These are phyloP conservation scores for Exophiala bonariae DNA, from an alignment of 2,329 filamentous ascomycete genomes.

Conservation along the genomic window DNA sequence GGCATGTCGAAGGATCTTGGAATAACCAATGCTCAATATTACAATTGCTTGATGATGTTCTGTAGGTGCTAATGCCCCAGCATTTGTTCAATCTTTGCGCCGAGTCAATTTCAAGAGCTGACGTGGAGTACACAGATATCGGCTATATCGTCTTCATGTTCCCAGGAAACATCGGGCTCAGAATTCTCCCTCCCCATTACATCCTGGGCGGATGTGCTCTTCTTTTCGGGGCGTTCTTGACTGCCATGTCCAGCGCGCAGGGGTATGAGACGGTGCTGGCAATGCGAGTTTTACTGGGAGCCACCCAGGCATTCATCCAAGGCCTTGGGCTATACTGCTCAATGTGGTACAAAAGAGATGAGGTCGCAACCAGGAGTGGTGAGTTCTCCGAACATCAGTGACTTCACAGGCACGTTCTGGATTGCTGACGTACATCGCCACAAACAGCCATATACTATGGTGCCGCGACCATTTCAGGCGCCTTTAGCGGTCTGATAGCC, in stretches of 20 bases:
- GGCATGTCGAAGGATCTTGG: constrained; percentile 15
- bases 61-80: constrained; percentile 5
- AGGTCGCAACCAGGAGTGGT: not conserved
- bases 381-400: no score
- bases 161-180: not conserved
- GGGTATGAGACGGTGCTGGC: not conserved
- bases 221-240: not conserved
- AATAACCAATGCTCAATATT: constrained; percentile 8
- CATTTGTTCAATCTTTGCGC: not conserved
- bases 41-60: constrained; percentile 17
- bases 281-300: not conserved
- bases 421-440: no score
- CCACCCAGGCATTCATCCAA: not conserved
- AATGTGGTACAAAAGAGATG: constrained; percentile 1
- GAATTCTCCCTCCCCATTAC: not conserved
- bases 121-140: no score
- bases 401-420: no score
- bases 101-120: no score
- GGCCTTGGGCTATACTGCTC: not conserved
- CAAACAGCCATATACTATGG: constrained; percentile 1
- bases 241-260: not conserved
- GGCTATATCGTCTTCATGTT: constrained; percentile 6
- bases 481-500: constrained; percentile 66
- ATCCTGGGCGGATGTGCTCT: not conserved
- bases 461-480: constrained; percentile 61